These are phyloP conservation scores for Lathyrus tuberosus DNA, from an alignment of 306 rosid genomes.

Conservation along the genomic window DNA sequence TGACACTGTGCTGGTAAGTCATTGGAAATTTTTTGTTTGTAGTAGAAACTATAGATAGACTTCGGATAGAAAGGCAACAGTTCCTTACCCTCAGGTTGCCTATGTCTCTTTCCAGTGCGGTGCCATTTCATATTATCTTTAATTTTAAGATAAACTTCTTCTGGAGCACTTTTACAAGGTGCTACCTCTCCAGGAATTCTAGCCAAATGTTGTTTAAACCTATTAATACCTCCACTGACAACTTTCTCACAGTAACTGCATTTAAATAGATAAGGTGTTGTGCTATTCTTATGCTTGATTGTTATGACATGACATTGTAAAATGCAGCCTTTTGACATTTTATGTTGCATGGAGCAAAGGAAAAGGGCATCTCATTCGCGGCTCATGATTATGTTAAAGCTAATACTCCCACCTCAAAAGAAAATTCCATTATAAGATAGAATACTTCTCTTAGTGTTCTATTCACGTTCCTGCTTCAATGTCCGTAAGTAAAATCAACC, in stretches of 20 bases:
- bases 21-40: not conserved
- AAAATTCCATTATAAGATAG: too few relatives aligned
- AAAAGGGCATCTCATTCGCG: too few relatives aligned
- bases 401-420: too few relatives aligned
- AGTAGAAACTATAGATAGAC: slow-evolving; percentile 31
- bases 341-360: too few relatives aligned
- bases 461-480: too few relatives aligned
- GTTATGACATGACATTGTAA: too few relatives aligned
- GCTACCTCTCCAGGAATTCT: slow-evolving; percentile 99
- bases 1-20: slow-evolving; percentile 81
- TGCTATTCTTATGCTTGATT: too few relatives aligned
- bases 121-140: slow-evolving; percentile 99
- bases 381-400: too few relatives aligned
- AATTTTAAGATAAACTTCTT: slow-evolving; percentile 79
- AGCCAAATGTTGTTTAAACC: slow-evolving; percentile 96
- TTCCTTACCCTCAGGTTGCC: slow-evolving; percentile 71
- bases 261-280: too few relatives aligned
- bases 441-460: too few relatives aligned
- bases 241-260: slow-evolving; percentile 90
- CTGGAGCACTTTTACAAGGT: slow-evolving; percentile 93
- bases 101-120: slow-evolving; percentile 88
- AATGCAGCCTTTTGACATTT: too few relatives aligned
- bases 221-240: slow-evolving; percentile 96
- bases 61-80: slow-evolving; percentile 59
- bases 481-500: too few relatives aligned